Evolutionary conservation across 2,329 filamentous ascomycete genomes (phyloP).

Genomic region (Fusarium gaditjirri): DNA sequence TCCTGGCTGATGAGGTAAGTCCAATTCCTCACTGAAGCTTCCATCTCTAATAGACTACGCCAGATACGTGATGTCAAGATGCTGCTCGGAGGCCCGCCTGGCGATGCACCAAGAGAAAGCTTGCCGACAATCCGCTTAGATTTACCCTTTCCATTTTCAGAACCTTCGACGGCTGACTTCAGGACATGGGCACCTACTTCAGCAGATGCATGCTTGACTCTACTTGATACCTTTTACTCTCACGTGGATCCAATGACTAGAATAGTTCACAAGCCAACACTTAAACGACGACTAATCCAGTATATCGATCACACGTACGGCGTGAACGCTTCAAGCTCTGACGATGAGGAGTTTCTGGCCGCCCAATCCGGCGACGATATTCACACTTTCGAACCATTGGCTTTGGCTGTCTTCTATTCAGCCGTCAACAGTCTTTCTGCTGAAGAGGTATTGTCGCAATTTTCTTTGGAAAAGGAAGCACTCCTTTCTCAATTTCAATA

Average conservation of each 20-base stretch:
- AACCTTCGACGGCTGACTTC: neutral
- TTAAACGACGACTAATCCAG: neutral
- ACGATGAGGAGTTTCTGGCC: rapidly evolving
- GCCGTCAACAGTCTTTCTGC: neutral
- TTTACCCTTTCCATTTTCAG: neutral
- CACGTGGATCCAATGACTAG: neutral
- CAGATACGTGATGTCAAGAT: constrained; percentile 1
- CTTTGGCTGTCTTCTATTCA: neutral
- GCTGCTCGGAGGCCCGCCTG: neutral
- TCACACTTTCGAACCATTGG: neutral
- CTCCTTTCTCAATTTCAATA: neutral
- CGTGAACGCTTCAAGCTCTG: neutral
- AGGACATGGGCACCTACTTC: neutral
- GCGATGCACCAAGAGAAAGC: neutral
- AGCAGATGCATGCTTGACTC: neutral
- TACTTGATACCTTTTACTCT: neutral
- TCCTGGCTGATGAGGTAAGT: neutral
- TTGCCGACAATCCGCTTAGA: neutral
- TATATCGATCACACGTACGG: neutral
- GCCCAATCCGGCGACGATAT: neutral
- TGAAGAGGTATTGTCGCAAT: neutral
- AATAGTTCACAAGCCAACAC: neutral
- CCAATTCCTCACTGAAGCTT: rapidly evolving
- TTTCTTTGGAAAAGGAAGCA: neutral
- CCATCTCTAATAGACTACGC: neutral